phyloP scores from a whole-genome alignment of 352 stramenopile species.

The Saprolegnia parasitica region DNA sequence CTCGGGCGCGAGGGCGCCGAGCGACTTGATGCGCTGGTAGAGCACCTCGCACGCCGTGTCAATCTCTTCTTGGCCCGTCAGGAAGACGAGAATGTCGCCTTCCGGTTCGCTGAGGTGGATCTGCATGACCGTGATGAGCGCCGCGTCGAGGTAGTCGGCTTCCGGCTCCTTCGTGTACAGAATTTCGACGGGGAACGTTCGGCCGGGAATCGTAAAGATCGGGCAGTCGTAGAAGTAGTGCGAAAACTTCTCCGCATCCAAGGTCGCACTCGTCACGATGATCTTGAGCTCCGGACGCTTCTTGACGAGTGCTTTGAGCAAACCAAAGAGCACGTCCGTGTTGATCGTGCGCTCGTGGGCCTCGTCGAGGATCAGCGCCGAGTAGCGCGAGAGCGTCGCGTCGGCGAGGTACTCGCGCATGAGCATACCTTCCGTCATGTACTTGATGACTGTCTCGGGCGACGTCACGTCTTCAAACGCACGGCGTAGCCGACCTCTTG shows the following conservation, averaged over 20 bases:
- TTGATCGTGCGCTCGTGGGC: conserved; percentile 98
- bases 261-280: conserved; percentile 91
- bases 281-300: conserved; percentile 86
- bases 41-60: conserved; percentile 98
- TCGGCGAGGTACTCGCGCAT: conserved; percentile 98
- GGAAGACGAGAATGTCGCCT: conserved; percentile 98
- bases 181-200: conserved; percentile 97
- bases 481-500: conserved; percentile 93
- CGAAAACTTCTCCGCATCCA: conserved; percentile 98
- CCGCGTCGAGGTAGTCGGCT: conserved; percentile 97
- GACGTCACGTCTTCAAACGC: conserved; percentile 78
- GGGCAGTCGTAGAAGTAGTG: conserved; percentile 96
- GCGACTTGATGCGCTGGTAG: conserved; percentile 95
- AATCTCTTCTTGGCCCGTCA: conserved; percentile 99
- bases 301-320: conserved; percentile 85
- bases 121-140: conserved; percentile 98
- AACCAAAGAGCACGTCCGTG: conserved; percentile 98
- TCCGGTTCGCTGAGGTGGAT: conserved; percentile 98
- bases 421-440: conserved; percentile 99
- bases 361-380: conserved; percentile 97
- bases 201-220: conserved; percentile 98
- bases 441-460: conserved; percentile 98
- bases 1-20: conserved; percentile 94
- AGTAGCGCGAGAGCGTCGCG: conserved; percentile 92
- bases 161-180: conserved; percentile 99